Base-by-base conservation (phyloP, 352 stramenopile genomes). In the Phytophthora ramorum region DNA sequence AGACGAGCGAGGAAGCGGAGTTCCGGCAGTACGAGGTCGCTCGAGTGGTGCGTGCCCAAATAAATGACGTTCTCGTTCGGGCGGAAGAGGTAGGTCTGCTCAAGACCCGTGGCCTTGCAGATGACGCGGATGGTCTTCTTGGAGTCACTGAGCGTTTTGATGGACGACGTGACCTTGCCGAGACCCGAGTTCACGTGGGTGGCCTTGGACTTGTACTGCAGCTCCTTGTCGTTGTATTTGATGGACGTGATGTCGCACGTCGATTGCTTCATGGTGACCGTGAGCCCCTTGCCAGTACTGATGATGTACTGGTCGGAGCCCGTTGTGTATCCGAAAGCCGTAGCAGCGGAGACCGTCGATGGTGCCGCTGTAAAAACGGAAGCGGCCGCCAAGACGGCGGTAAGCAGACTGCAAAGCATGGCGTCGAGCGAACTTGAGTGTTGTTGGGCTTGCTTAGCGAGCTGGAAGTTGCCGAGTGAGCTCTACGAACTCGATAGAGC, bases 61-160 rank as follows among this genome's bases (percentile, higher is more conserved):
- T 85, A 85, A 35, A 85, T 61, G 24, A 58, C 65, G 26, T 80
- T 85, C 46, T 85, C 76, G 20, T 79, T 71, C 2, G 73, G 73
- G 4, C 76, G 73, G 64, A 84, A 81, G 47, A 86, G 71, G 35
- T 81, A 86, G 34, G 78, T 82, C 48, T 86, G 78, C 30, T 79
- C 78, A 7, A 85, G 26, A 1, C 76, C 73, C 0, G 51, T 62
- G 16, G 40, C 56, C 20, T 66, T 66, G 52, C 76, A 85, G 40
- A 68, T 75, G 45, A 85, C 47, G 7, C 73, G 61, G 49, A 85
- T 78, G 5, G 73, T 78, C 45, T 81, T 74, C 35, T 73, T 71
- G 10, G 46, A 41, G 47, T 80, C 75, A 9, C 40, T 63, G 0
- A 81, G 62, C 1, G 50, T 71, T 40, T 69, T 46, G 61, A 85